Evolutionary conservation across 2,329 filamentous ascomycete species (phyloP), one percentile per base, ranked within the genome.

Genomic region (Stemphylium lycopersici): DNA sequence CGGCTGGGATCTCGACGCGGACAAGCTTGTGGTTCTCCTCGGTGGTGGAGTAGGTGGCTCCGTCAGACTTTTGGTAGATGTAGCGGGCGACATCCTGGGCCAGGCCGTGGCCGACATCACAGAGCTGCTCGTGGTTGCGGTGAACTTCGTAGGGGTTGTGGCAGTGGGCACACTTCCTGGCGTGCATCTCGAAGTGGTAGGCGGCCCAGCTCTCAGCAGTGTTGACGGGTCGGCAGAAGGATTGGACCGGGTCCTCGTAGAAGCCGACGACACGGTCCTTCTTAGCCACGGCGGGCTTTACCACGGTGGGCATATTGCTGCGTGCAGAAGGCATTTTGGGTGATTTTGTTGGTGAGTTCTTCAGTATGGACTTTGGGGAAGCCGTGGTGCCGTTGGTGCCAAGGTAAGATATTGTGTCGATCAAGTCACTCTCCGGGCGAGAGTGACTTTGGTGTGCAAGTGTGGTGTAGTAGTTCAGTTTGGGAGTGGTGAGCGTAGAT

Each of bases 121-220:
- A 81, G 15, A 81, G 76, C 53, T 74, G 72, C 16, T 71, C 65
- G 59, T 72, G 73, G 52, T 65, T 57, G 34, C 68, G 71, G 71
- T 77, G 72, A 52, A 77, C 76, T 31, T 77, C 69, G 57, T 78
- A 77, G 2, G 79, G 78, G 60, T 79, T 69, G 61, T 70, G 67
- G 75, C 80, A 82, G 54, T 73, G 68, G 39, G 59, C 65, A 67
- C 80, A 82, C 56, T 72, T 73, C 44, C 73, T 72, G 32, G 78
- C 78, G 67, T 82, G 80, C 54, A 68, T 71, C 62, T 81, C 79
- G 54, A 80, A 81, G 71, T 79, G 68, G 69, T 80, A 79, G 50
- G 78, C 65, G 2, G 76, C 75, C 78, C 78, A 80, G 57, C 73
- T 75, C 68, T 81, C 79, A 33, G 70, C 61, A 4, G 66, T 64